Evolutionary conservation across 2,329 filamentous ascomycete species (phyloP).

Genomic region (Trichophyton benhamiae): DNA sequence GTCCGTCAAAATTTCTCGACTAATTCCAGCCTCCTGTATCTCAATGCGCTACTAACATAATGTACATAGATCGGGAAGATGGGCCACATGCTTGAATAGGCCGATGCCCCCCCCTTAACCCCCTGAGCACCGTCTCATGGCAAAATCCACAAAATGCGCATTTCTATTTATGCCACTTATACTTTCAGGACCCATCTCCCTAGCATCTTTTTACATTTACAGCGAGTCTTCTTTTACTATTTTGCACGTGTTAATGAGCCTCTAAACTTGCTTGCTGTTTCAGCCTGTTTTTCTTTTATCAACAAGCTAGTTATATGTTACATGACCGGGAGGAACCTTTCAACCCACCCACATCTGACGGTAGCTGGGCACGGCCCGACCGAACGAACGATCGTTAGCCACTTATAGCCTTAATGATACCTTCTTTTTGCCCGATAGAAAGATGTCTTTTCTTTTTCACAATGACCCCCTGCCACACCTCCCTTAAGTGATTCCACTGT

Average conservation of each 20-base stretch:
- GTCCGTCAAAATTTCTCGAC: constrained; percentile 38
- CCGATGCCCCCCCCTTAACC: not conserved
- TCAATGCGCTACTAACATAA: not conserved
- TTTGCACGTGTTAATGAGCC: not conserved
- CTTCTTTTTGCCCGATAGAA: no score
- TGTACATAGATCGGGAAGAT: constrained; percentile 63
- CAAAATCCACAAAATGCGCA: not conserved
- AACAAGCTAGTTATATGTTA: no score
- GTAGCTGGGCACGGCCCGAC: no score
- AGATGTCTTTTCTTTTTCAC: no score
- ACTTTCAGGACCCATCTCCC: not conserved
- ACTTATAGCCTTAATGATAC: no score
- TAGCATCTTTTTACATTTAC: not conserved
- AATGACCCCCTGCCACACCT: no score
- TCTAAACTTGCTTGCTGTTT: not conserved
- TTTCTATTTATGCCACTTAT: not conserved
- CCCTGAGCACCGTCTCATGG: not conserved
- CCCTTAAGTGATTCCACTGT: no score
- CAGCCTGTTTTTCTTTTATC: not conserved
- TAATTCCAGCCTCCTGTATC: not conserved
- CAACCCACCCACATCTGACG: no score
- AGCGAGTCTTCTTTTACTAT: not conserved
- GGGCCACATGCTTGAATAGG: constrained; percentile 56
- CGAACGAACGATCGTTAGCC: no score
- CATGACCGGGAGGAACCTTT: no score